Evolutionary conservation across 257 asterid genomes (phyloP).

Genomic region (Jacaranda mimosifolia): DNA sequence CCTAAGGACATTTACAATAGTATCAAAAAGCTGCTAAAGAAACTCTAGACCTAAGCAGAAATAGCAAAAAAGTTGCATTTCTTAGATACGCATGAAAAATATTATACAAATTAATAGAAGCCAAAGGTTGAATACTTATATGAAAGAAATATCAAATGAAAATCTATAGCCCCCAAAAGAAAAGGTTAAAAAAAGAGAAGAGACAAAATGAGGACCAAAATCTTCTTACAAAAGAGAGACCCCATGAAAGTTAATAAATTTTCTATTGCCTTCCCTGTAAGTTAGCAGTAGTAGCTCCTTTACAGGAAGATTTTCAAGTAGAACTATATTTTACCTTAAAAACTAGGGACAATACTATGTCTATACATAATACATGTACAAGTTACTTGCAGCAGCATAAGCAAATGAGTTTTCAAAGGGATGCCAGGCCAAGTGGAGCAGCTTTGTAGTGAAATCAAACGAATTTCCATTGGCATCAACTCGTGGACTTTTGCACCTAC

Average conservation of each 20-base stretch:
- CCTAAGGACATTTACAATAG: too few relatives aligned
- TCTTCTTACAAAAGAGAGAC: constrained; percentile 59
- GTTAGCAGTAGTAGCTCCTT: constrained; percentile 56
- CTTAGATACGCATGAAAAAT: too few relatives aligned
- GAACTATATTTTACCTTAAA: constrained; percentile 60
- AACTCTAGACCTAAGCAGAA: background rate
- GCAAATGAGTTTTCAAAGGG: constrained; percentile 95
- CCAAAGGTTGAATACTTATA: too few relatives aligned
- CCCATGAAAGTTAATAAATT: constrained; percentile 46
- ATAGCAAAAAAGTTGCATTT: constrained; percentile 2
- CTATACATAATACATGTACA: constrained; percentile 99
- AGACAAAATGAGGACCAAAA: constrained; percentile 46
- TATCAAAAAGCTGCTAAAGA: too few relatives aligned
- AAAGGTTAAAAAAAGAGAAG: too few relatives aligned
- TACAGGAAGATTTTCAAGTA: constrained; percentile 50
- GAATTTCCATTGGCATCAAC: constrained; percentile 92
- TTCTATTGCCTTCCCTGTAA: constrained; percentile 48
- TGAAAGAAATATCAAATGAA: too few relatives aligned
- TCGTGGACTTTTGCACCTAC: constrained; percentile 81
- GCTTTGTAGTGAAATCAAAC: constrained; percentile 87
- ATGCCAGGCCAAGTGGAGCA: constrained; percentile 98
- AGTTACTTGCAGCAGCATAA: constrained; percentile 99
- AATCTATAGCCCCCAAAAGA: background rate
- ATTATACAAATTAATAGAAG: too few relatives aligned
- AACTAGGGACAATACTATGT: constrained; percentile 51